These are phyloP conservation scores for Leccinum laetum DNA, from an alignment of 1,284 basidiomycete species.

Conservation along the genomic window DNA sequence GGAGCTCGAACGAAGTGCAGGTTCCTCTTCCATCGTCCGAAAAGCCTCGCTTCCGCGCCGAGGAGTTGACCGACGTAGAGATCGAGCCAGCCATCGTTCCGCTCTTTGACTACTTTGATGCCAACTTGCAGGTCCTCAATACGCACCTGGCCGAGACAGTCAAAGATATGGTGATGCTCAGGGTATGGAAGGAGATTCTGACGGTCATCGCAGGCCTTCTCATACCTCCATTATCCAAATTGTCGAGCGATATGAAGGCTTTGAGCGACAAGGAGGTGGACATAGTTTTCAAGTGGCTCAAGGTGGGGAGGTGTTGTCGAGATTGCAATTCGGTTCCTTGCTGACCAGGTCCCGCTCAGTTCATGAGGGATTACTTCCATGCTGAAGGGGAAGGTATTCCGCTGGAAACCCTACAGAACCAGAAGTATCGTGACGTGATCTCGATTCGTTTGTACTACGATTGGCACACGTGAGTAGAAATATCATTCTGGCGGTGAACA, in stretches of 20 bases:
- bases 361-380: conserved; percentile 94
- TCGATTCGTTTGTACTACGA: conserved; percentile 94
- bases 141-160: conserved; percentile 84
- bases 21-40: conserved; percentile 76
- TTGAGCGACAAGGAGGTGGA: conserved; percentile 96
- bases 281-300: conserved; percentile 97
- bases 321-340: neutral
- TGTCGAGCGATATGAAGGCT: conserved; percentile 89
- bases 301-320: conserved; percentile 45
- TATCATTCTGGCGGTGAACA: neutral
- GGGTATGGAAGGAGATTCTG: conserved; percentile 97
- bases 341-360: conserved; percentile 45
- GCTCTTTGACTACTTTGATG: conserved; percentile 96
- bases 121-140: conserved; percentile 91
- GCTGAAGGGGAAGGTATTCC: conserved; percentile 92
- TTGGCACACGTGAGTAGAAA: conserved; percentile 74
- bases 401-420: conserved; percentile 88
- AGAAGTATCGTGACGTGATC: conserved; percentile 92
- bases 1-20: conserved; percentile 66
- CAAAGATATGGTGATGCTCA: conserved; percentile 91
- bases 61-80: conserved; percentile 86
- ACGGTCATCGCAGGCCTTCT: conserved; percentile 87
- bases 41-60: conserved; percentile 69
- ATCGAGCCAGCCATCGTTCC: conserved; percentile 94
- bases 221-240: conserved; percentile 89